Conservation (phyloP, 257 asterid species). For the Nicotiana otophora region DNA sequence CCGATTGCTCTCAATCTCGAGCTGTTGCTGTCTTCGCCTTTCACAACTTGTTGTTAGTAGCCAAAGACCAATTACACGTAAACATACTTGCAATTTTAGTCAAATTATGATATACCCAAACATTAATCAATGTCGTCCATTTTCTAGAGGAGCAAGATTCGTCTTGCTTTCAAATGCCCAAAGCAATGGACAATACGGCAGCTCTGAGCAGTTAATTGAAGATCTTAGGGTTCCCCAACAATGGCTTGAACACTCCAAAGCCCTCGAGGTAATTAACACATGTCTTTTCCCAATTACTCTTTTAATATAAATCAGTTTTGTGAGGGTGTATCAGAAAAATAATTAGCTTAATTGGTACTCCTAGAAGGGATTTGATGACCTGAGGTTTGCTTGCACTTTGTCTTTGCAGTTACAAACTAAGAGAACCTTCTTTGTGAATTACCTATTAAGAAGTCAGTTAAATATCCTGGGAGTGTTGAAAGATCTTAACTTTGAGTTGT, state of each 20-base stretch:
- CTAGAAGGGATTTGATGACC: not conserved
- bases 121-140: not conserved
- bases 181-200: slow-evolving; percentile 29
- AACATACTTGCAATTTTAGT: not conserved
- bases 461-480: not conserved
- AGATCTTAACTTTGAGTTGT: not conserved
- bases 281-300: not conserved
- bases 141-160: slow-evolving; percentile 2
- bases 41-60: not conserved
- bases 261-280: slow-evolving; percentile 41
- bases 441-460: not conserved
- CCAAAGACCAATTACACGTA: not conserved
- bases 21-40: not conserved
- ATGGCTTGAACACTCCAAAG: slow-evolving; percentile 71
- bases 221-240: slow-evolving; percentile 65
- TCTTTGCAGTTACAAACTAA: not conserved
- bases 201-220: slow-evolving; percentile 29
- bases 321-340: not conserved
- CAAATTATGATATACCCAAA: slow-evolving; percentile 7
- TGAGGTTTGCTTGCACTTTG: not conserved
- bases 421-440: not conserved
- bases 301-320: not conserved
- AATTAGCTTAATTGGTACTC: not conserved
- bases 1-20: not conserved
- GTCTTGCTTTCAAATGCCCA: slow-evolving; percentile 20